Evolutionary conservation across 2,329 filamentous ascomycete genomes (phyloP), one percentile per base, ranked within the genome.

Genomic region (Neocucurbitaria cava): DNA sequence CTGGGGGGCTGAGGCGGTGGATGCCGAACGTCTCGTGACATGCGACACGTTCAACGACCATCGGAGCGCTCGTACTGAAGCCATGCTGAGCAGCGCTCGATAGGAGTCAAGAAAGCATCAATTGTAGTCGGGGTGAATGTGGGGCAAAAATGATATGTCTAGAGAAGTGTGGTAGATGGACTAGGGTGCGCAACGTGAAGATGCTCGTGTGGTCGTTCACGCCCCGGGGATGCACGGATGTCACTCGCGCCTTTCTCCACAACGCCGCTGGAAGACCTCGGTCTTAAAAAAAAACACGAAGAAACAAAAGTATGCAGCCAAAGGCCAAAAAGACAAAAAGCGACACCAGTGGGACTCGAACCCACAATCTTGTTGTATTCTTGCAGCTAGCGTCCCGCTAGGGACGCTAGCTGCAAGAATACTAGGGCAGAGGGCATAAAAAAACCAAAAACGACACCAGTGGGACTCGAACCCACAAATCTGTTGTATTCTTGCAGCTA

Each of bases 1-100:
- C 38, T 24, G 38, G 20, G 15, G 7, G 15, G 11, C 18, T 6
- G 38, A 23, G 11, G n/a, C 15, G 35, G 30, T 10, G 24, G 18
- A n/a, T 11, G 20, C 11, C n/a, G 43, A 6, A 8, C 20, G 17
- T 46, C 43, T 46, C 43, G 43, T 46, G 43, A 43, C 20, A 35
- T 46, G 15, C 17, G 18, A 18, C 10, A 11, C 18, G 17, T 15
- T 18, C 9, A 20, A 10, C 20, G 24, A 24, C 20, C 33, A 45
- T 28, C 40, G 40, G 4, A 54, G 40, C 20, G 51, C 33, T 44
- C 51, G 42, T 45, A 33, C n/a, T 28, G 40, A 18, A 18, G 43
- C 38, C 51, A 54, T 54, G 2, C 8, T 43, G 23, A 1, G 26
- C 24, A 43, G 24, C 15, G n/a, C 11, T 24, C 9, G 24, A 43